Base-by-base conservation (phyloP, 345 rosid genomes). In the Hibiscus syriacus region DNA sequence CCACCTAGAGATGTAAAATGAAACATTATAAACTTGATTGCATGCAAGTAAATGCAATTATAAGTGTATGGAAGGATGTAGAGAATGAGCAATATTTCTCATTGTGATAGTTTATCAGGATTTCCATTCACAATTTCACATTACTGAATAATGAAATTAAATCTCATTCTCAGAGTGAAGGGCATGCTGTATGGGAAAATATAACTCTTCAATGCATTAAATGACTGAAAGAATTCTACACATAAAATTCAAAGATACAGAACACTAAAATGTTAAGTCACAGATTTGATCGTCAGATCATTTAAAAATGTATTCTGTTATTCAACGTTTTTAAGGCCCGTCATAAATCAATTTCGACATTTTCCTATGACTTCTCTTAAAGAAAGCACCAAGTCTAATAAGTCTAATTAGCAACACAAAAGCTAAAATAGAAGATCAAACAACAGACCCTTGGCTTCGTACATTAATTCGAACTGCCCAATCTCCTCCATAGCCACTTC, bases 401-500 rank as follows among this genome's bases (percentile, higher is more conserved):
- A 14, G 26, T 14, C 23, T 27, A 14, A 39, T 38, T 41, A 63
- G 25, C 36, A 25, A 43, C 36, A 25, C 34, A 60, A 43, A 32
- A 23, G 26, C 36, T 65, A 19, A 46, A 72, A 73, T 19, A 58
- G 67, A 29, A 41, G 36, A 66, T 54, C 36, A 75, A 45, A 54
- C 2, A 45, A 72, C 67, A 72, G 66, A 93, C 97, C 79, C 80
- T 38, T 72, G 72, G 29, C 70, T 78, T 67, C 82, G 80, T 50
- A 78, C 81, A 64, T 79, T 80, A 63, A 91, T 78, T 68, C 84
- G 82, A 64, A 88, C 83, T 1, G 96, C 89, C 99, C 99, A 94
- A 56, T 94, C 96, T 66, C 98, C 98, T 76, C 99, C 98, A 81
- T 89, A 93, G 73, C 97, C 95, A 72, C 88, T 83, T 30, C 85